Percentiles rank a stretch among this genome's conserved stretches.
phyloP scores from a whole-genome alignment of 148 eudicot species.

The Chenopodium formosanum region DNA sequence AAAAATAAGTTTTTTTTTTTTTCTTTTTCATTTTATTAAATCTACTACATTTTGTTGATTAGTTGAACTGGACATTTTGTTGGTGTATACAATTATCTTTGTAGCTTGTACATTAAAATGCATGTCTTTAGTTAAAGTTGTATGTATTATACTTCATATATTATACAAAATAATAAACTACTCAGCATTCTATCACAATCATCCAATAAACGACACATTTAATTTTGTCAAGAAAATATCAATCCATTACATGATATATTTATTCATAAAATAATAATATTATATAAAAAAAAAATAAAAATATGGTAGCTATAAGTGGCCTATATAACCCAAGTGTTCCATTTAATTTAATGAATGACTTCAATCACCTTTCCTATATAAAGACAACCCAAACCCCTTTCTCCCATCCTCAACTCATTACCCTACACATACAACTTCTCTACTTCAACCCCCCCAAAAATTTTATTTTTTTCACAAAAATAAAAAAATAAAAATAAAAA shows the following conservation, averaged over 20 bases:
- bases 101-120: no score
- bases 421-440: neutral
- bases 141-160: no score
- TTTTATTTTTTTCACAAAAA: neutral
- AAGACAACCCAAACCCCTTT: slow-evolving; percentile 17
- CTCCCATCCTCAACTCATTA: neutral
- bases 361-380: slow-evolving; percentile 21
- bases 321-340: slow-evolving; percentile 2
- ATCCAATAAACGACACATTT: neutral
- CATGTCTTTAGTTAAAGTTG: no score
- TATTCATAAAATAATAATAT: neutral
- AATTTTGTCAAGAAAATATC: neutral
- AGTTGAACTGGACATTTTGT: no score
- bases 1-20: no score
- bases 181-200: neutral
- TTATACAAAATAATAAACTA: neutral
- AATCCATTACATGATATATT: neutral
- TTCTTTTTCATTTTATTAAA: no score
- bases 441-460: neutral
- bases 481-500: no score
- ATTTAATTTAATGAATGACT: slow-evolving; percentile 8
- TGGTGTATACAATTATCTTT: no score
- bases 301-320: neutral
- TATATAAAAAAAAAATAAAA: neutral
- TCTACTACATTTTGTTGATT: no score